Evolutionary conservation across 257 asterid genomes (phyloP).

Genomic region (Gentiana macrophylla): DNA sequence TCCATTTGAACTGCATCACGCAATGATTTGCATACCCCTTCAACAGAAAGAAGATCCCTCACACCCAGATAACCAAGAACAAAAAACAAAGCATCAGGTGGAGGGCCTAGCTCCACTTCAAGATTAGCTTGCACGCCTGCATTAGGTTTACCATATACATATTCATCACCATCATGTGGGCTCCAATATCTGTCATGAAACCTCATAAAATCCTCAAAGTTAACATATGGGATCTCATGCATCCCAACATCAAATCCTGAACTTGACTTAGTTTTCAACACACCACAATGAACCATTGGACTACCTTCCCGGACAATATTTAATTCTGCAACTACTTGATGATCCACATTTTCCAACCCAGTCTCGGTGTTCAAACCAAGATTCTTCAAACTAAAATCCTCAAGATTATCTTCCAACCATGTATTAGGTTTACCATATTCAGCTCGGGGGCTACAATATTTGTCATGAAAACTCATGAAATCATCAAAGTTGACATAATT

Average conservation of each 20-base stretch:
- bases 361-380: slow-evolving; percentile 28
- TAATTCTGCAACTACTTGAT: slow-evolving; percentile 23
- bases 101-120: slow-evolving; percentile 27
- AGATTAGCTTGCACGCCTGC: slow-evolving; percentile 10
- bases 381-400: slow-evolving; percentile 31
- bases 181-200: slow-evolving; percentile 36
- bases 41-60: slow-evolving; percentile 55
- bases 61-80: slow-evolving; percentile 51
- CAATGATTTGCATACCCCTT: slow-evolving; percentile 61
- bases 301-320: slow-evolving; percentile 29
- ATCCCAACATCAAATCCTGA: slow-evolving; percentile 12
- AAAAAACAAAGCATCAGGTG: slow-evolving; percentile 40
- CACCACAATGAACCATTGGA: slow-evolving; percentile 23
- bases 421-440: slow-evolving; percentile 3
- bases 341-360: slow-evolving; percentile 19
- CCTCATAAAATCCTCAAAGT: slow-evolving; percentile 24
- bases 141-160: slow-evolving; percentile 4
- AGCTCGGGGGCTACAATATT: slow-evolving; percentile 16
- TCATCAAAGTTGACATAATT: slow-evolving; percentile 21
- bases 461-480: slow-evolving; percentile 35
- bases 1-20: slow-evolving; percentile 50
- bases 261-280: slow-evolving; percentile 16
- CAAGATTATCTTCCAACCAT: slow-evolving; percentile 7
- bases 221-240: slow-evolving; percentile 16
- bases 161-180: slow-evolving; percentile 5